Evolutionary conservation across 768 basidiomycete genomes (phyloP).

Genomic region (Boletus fagicola): DNA sequence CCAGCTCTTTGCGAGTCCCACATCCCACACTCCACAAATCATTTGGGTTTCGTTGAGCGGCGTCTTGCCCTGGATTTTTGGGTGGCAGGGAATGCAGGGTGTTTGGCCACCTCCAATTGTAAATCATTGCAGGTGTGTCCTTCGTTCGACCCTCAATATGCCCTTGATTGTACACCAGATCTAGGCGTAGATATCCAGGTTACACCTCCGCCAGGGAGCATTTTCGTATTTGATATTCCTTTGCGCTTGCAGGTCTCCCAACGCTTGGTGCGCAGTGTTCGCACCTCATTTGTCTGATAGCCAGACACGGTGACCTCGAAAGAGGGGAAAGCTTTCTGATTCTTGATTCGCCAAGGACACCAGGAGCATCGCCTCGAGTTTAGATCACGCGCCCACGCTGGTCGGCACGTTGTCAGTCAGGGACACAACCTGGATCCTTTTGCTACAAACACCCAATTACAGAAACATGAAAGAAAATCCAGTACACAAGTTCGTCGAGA

Average conservation of each 20-base stretch:
- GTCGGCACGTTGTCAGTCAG: slow-evolving; percentile 21
- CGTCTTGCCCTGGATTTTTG: neutral
- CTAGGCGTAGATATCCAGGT: slow-evolving; percentile 1
- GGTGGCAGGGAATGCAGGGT: neutral
- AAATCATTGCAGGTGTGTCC: slow-evolving; percentile 8
- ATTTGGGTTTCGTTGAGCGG: neutral
- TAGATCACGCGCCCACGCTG: slow-evolving; percentile 5
- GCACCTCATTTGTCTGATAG: slow-evolving; percentile 13
- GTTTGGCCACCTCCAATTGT: neutral
- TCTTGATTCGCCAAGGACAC: slow-evolving; percentile 8
- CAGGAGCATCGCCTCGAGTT: slow-evolving; percentile 22
- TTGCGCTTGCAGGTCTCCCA: slow-evolving; percentile 6
- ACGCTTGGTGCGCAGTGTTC: slow-evolving; percentile 13
- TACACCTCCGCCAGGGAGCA: slow-evolving; percentile 1
- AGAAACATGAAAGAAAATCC: slow-evolving; percentile 5
- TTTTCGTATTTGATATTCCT: slow-evolving; percentile 23
- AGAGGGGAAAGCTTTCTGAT: slow-evolving; percentile 12
- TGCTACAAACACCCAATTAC: neutral
- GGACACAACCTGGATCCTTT: neutral
- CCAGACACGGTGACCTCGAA: slow-evolving; percentile 5
- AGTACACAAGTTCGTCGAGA: slow-evolving; percentile 1
- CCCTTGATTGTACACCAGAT: slow-evolving; percentile 14
- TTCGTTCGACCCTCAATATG: slow-evolving; percentile 5
- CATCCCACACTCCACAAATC: neutral
- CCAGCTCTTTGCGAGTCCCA: neutral